Base-by-base conservation (phyloP, 1,284 basidiomycete genomes). In the Tilletia setariae region DNA sequence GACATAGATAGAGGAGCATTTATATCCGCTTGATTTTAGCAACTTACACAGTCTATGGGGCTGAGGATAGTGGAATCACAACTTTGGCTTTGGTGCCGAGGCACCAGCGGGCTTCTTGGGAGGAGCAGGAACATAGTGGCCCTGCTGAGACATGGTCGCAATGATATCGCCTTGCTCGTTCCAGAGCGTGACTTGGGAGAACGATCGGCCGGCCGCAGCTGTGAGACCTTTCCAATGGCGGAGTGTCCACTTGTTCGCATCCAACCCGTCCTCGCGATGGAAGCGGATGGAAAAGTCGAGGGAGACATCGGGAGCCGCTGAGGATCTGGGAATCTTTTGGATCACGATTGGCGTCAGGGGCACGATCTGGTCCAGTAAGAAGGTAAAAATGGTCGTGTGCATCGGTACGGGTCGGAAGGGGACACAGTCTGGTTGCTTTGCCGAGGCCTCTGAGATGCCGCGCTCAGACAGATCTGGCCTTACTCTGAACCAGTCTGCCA, bases 261-360 rank as follows among this genome's bases (percentile, higher is more conserved):
- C 51, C 51, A 53, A 25, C 21, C 51, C 51, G 23, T 53, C 51
- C 23, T 53, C 51, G 11, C 51, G 51, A 25, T 53, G 51, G 51
- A 53, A 53, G 51, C 51, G 51, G 23, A 53, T 53, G 1, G 51
- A 53, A 25, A 53, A 53, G 51, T 53, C 51, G 13, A 53, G 51
- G 21, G 23, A 25, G 51, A 53, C 16, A 15, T 53, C 51, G 13
- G 51, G 51, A 21, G 51, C 16, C 1, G 13, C 2, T 53, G 16
- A 19, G 3, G 8, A 3, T 21, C 3, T 19, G 13, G 16, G 51
- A n/a, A 28, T 53, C 51, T 53, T 23, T 21, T 21, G 21, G 51
- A 53, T 28, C 4, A 53, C n/a, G 21, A 53, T 28, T 19, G 51
- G 51, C 21, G 51, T 53, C 11, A 53, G 21, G n/a, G 51, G 51